phyloP scores from a whole-genome alignment of 2,329 filamentous ascomycete species.

The Cadophora malorum region DNA sequence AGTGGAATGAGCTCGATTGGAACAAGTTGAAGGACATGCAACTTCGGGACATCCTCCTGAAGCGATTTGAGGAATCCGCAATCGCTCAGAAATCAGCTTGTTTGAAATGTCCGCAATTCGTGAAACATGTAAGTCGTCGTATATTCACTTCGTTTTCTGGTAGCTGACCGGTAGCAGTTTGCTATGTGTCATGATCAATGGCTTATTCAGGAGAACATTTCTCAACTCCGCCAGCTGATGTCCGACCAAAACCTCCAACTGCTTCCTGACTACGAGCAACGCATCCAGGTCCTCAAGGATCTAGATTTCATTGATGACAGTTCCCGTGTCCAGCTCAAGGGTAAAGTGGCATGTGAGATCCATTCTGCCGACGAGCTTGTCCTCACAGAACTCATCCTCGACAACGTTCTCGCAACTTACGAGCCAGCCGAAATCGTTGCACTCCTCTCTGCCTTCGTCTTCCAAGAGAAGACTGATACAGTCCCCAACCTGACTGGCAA shows the following conservation, averaged over 20 bases:
- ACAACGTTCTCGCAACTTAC: slow-evolving; percentile 94
- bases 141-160: neutral
- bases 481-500: slow-evolving; percentile 81
- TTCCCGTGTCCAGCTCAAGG: slow-evolving; percentile 90
- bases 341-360: slow-evolving; percentile 97
- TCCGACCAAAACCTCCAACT: slow-evolving; percentile 97
- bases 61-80: slow-evolving; percentile 68
- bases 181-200: slow-evolving; percentile 97
- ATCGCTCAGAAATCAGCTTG: slow-evolving; percentile 70
- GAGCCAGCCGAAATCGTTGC: slow-evolving; percentile 97
- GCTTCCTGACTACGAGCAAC: slow-evolving; percentile 94
- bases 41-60: slow-evolving; percentile 79
- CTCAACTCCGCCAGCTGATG: slow-evolving; percentile 83
- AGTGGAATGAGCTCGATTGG: slow-evolving; percentile 88
- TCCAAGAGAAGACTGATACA: slow-evolving; percentile 92
- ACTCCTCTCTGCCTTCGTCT: slow-evolving; percentile 91
- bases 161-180: slow-evolving; percentile 62
- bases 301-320: slow-evolving; percentile 89
- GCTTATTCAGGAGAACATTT: slow-evolving; percentile 93
- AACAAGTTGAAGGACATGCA: slow-evolving; percentile 81
- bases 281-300: slow-evolving; percentile 89
- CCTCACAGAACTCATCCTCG: slow-evolving; percentile 92
- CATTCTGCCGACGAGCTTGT: slow-evolving; percentile 97
- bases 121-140: slow-evolving; percentile 77
- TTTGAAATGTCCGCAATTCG: slow-evolving; percentile 75